A percentile compares a stretch with the other conserved stretches of the same genome.
Evolutionary conservation across 768 basidiomycete species (phyloP).

Genomic region (Cystobasidium tubakii): DNA sequence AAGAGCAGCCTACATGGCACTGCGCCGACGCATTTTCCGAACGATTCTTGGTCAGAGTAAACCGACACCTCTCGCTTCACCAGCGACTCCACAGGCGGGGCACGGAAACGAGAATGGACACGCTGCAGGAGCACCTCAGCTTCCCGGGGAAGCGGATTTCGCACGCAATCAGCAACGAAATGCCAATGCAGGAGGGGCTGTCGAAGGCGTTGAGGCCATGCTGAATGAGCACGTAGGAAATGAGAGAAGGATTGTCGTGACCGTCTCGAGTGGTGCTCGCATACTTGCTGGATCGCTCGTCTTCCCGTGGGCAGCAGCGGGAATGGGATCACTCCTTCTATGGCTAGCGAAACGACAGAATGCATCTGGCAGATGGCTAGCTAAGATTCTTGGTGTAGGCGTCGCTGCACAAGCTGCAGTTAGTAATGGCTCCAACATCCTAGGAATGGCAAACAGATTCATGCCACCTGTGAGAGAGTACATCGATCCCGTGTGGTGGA

Average conservation of each 20-base stretch:
- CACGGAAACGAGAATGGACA: neutral
- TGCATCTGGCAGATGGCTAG: slow-evolving; percentile 3
- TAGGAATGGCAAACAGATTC: neutral
- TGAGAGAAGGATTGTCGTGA: slow-evolving; percentile 16
- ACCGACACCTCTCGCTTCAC: neutral
- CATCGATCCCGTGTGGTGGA: slow-evolving; percentile 47
- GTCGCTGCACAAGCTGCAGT: slow-evolving; percentile 13
- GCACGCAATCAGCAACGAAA: slow-evolving; percentile 20
- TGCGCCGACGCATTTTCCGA: slow-evolving; percentile 28
- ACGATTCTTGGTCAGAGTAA: slow-evolving; percentile 37
- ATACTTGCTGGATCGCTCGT: slow-evolving; percentile 42
- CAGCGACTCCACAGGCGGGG: neutral
- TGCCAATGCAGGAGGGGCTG: neutral
- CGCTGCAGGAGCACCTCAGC: neutral
- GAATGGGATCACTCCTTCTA: slow-evolving; percentile 39
- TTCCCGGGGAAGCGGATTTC: slow-evolving; percentile 26
- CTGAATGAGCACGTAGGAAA: neutral
- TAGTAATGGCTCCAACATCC: neutral
- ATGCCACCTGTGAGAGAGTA: neutral
- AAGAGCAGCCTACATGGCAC: slow-evolving; percentile 40
- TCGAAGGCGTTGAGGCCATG: neutral
- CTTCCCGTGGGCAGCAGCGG: slow-evolving; percentile 40
- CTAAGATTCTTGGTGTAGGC: slow-evolving; percentile 36
- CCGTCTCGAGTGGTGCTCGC: slow-evolving; percentile 12
- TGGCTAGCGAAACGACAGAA: slow-evolving; percentile 35